Percentiles rank a stretch among this genome's conserved stretches.
Evolutionary conservation across 192 early-diverging fungal genomes (phyloP).

Genomic region (Mortierella hygrophila): DNA sequence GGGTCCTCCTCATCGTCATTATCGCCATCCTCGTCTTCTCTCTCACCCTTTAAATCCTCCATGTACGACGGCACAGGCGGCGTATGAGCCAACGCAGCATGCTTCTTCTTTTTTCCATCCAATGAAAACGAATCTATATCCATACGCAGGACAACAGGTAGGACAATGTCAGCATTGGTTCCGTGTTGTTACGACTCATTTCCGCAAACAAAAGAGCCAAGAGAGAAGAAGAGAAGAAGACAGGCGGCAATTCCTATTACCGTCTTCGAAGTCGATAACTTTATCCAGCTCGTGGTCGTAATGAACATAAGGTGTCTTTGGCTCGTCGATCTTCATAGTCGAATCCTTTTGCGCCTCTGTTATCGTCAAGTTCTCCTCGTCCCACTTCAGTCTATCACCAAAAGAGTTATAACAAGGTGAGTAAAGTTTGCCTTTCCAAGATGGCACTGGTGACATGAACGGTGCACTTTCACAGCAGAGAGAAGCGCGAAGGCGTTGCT

Average conservation of each 20-base stretch:
- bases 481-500: neutral
- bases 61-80: conserved; percentile 60
- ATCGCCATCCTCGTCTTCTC: conserved; percentile 51
- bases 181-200: neutral
- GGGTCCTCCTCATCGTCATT: conserved; percentile 64
- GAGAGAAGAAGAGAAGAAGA: neutral
- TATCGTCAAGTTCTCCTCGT: conserved; percentile 91
- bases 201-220: neutral
- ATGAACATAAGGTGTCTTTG: conserved; percentile 94
- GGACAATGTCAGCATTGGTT: neutral
- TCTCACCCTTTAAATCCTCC: conserved; percentile 45
- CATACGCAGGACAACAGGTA: neutral
- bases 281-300: conserved; percentile 88
- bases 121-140: conserved; percentile 33
- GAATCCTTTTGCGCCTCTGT: conserved; percentile 92
- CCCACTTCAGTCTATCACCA: conserved; percentile 83
- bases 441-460: neutral
- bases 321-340: conserved; percentile 98
- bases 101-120: conserved; percentile 40
- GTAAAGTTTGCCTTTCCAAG: neutral
- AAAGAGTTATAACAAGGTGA: neutral
- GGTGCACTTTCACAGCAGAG: neutral
- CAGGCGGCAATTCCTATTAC: conserved; percentile 18
- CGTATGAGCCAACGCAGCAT: conserved; percentile 57
- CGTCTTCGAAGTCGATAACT: conserved; percentile 68